These are phyloP conservation scores for Exophiala spinifera DNA, from an alignment of 2,329 filamentous ascomycete genomes.

Conservation along the genomic window DNA sequence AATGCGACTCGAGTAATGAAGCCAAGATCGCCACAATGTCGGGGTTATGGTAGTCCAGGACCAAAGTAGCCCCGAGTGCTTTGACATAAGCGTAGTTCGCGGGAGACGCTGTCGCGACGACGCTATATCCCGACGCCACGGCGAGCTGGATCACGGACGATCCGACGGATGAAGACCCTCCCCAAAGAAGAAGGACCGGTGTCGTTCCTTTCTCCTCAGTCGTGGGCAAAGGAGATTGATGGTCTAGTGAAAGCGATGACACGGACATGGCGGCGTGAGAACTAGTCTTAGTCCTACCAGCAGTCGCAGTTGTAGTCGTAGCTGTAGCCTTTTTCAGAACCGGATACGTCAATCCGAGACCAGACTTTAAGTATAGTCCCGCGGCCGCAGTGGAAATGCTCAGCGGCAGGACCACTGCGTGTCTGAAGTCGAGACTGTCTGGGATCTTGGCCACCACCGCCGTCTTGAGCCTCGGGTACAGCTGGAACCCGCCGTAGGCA, in stretches of 20 bases:
- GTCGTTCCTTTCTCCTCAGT: background rate
- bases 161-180: slow-evolving; percentile 50
- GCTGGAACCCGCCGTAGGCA: slow-evolving; percentile 33
- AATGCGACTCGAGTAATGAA: slow-evolving; percentile 5
- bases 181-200: slow-evolving; percentile 46
- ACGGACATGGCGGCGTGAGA: background rate
- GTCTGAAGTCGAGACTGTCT: slow-evolving; percentile 28
- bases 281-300: too few relatives aligned
- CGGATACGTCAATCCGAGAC: slow-evolving; percentile 23
- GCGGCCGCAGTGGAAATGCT: slow-evolving; percentile 33
- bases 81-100: slow-evolving; percentile 46
- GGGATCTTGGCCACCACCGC: slow-evolving; percentile 31
- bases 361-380: slow-evolving; percentile 32
- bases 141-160: slow-evolving; percentile 45
- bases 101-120: slow-evolving; percentile 39
- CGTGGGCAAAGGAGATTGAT: too few relatives aligned
- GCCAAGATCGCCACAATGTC: slow-evolving; percentile 19
- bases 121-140: slow-evolving; percentile 38
- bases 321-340: background rate
- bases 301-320: too few relatives aligned
- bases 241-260: too few relatives aligned
- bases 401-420: slow-evolving; percentile 34
- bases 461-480: slow-evolving; percentile 29
- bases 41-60: slow-evolving; percentile 44
- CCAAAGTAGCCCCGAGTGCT: slow-evolving; percentile 42